Conservation (phyloP, 1,284 basidiomycete species). For the Gastroboletus turbinatus region DNA sequence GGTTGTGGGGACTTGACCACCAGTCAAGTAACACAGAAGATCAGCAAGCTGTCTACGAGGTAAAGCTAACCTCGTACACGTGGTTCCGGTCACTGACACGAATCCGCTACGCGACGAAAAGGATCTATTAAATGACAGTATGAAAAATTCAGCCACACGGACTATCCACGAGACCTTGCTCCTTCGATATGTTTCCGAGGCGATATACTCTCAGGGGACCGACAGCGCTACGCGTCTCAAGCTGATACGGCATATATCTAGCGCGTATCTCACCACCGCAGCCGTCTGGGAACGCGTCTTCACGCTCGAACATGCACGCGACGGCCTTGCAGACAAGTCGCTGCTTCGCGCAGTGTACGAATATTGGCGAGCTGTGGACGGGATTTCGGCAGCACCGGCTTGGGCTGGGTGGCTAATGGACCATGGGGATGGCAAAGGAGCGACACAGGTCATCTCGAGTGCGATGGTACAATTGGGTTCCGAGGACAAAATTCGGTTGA, state of each 20-base stretch:
- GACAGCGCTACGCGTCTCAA: conserved; percentile 30
- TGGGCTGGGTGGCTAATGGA: conserved; percentile 50
- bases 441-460: conserved; percentile 34
- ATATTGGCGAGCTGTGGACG: conserved; percentile 42
- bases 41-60: conserved; percentile 39
- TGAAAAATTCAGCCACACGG: conserved; percentile 41
- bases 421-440: conserved; percentile 40
- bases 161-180: conserved; percentile 50
- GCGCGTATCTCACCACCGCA: conserved; percentile 42
- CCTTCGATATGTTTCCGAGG: conserved; percentile 42
- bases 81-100: conserved; percentile 13
- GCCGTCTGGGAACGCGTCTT: conserved; percentile 47
- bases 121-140: conserved; percentile 49
- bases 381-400: conserved; percentile 39
- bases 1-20: conserved; percentile 50
- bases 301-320: conserved; percentile 30
- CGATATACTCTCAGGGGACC: conserved; percentile 27
- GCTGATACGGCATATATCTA: conserved; percentile 42
- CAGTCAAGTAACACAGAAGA: conserved; percentile 22
- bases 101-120: conserved; percentile 24
- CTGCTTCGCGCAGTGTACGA: conserved; percentile 42
- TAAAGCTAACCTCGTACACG: conserved; percentile 22
- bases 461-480: conserved; percentile 26
- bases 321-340: conserved; percentile 23
- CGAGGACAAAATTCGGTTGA: conserved; percentile 27